Evolutionary conservation across 192 early-diverging fungal species (phyloP), one percentile per base, ranked within the genome.

Genomic region (Backusella parvicylindrica): DNA sequence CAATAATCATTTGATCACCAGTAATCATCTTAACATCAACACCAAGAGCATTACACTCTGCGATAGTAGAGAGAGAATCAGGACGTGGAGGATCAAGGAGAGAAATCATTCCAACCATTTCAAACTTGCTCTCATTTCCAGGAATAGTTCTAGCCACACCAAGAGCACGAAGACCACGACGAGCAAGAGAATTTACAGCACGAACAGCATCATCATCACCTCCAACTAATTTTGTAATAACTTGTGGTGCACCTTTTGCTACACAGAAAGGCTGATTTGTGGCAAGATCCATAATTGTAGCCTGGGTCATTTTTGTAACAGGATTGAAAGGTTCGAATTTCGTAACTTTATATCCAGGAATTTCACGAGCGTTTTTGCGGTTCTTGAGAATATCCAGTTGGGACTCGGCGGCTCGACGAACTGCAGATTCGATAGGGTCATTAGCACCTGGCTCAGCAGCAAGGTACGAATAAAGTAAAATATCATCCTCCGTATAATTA

Each of bases 1-100:
- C 96, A 85, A 97, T 96, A 74, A 96, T 95, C 75, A 91, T 86
- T 84, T 97, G 96, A 84, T 98, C 96, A 77, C 96, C 96, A 31
- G 96, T 98, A 75, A 98, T 93, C 96, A 97, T 96, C 83, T 98
- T 98, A 79, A 97, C 93, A 66, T 92, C 88, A 30, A 98, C 92
- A 70, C 95, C 97, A 80, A 95, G 89, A 21, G 84, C 81, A 72
- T 91, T 86, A 84, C 95, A 97, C 53, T 92, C 92, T 28, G 81
- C 77, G 72, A 98, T 96, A n/a, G 97, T 98, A 73, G 89, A 84
- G n/a, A 85, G 94, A 11, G 95, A 97, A 82, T 97, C 95, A 21
- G 92, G 91, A 47, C 95, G 91, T 53, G 95, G 95, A 40, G 95
- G 95, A 81, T 96, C 96, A 33, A 96, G 84, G 65, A 97, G 84